Base-by-base conservation (phyloP, 176 grass and related monocot genomes). In the Carex scoparia region DNA sequence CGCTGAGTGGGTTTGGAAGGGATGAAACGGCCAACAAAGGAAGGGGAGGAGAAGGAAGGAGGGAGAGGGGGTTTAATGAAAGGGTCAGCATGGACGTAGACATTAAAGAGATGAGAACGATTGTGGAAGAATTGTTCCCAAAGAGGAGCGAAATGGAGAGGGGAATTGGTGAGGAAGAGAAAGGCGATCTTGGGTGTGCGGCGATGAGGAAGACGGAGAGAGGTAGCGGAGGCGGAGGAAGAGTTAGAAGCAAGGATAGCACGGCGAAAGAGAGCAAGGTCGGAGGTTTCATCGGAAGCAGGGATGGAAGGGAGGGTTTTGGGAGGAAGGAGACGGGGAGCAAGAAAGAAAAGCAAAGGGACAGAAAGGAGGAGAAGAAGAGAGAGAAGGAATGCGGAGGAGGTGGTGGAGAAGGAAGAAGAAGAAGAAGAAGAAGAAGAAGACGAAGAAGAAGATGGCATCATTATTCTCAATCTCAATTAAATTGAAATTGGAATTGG, bases 181-280 rank as follows among this genome's bases (percentile, higher is more conserved):
- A 98, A 98, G 1, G 95, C 95, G 79, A 98, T 92, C 91, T 98
- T 98, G 19, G 89, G 80, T 3, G 57, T 61, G 6, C 57, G 75
- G 32, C 64, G 86, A 18, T 81, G 82, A 19, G 69, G 85, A 30
- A 89, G 83, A 16, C 76, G 57, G 32, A 68, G 65, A 31, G 85
- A 87, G 12, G 42, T 27, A 16, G 85, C 31, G 33, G 63, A 14
- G 16, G 55, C 16, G 30, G 90, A 65, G 35, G 92, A 81, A 35
- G 92, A 90, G 1, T 85, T 85, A 62, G 93, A 77, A 9, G 93
- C 89, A 40, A 94, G 90, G 37, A 92, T 94, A 54, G 96, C 93
- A 81, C 96, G 96, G 71, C 96, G 96, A 91, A 99, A 99, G 65
- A 95, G 96, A 0, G 96, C 96, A 35, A 99, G 96, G 91, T 95